A percentile compares a stretch with the other conserved stretches of the same genome.
phyloP scores from a whole-genome alignment of 208 protist genomes.

The Leishmania braziliensis region DNA sequence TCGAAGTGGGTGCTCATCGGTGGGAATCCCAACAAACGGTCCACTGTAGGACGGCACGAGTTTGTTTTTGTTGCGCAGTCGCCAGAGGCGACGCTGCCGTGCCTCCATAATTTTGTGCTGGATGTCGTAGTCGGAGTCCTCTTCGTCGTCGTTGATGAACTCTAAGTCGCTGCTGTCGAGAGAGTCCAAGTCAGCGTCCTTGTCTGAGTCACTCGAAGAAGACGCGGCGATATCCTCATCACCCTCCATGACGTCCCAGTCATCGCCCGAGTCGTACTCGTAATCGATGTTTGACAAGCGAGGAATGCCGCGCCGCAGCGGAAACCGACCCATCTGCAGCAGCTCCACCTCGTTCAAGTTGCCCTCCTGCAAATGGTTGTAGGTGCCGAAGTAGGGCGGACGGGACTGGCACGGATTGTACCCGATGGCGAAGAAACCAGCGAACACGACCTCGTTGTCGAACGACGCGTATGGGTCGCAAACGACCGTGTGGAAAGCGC shows the following conservation, averaged over 20 bases:
- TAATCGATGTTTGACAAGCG: constrained; percentile 83
- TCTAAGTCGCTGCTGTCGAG: constrained; percentile 69
- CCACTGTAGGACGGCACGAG: constrained; percentile 82
- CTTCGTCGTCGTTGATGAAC: constrained; percentile 81
- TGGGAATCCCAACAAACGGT: constrained; percentile 65
- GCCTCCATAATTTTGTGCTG: constrained; percentile 76
- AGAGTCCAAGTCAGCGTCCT: constrained; percentile 22
- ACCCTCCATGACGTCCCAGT: constrained; percentile 82
- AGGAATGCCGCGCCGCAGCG: constrained; percentile 48
- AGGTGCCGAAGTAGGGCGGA: constrained; percentile 86
- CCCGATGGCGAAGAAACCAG: constrained; percentile 78
- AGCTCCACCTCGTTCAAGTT: constrained; percentile 60
- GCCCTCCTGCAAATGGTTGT: constrained; percentile 67
- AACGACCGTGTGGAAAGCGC: constrained; percentile 50
- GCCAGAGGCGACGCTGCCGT: constrained; percentile 65
- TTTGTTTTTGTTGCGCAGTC: constrained; percentile 82
- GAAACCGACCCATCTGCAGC: constrained; percentile 61
- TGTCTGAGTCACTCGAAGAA: constrained; percentile 29
- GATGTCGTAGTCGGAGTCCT: constrained; percentile 74
- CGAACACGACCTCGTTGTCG: constrained; percentile 73
- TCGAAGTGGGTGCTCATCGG: constrained; percentile 71
- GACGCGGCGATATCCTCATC: constrained; percentile 73
- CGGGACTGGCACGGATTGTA: constrained; percentile 87
- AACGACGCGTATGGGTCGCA: constrained; percentile 46
- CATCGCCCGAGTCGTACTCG: constrained; percentile 89